Evolutionary conservation across 176 grass and related monocot genomes (phyloP), one percentile per base, ranked within the genome.

Genomic region (Zea luxurians): DNA sequence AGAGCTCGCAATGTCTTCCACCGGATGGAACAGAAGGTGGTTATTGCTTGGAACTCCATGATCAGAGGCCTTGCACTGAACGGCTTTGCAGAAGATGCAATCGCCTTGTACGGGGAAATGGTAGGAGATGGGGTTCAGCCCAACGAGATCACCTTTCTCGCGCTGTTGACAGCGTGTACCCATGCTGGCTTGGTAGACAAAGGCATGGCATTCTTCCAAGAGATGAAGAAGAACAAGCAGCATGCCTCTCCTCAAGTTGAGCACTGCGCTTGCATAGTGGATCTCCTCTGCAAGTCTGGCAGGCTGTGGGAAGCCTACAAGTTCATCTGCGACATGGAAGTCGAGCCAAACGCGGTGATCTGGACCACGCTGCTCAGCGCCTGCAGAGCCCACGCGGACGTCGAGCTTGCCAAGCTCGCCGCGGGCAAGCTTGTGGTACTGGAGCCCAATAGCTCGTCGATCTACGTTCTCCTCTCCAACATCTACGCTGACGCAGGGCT

Each of bases 41-140:
- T 91, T 8, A 75, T 97, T 50, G 68, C 86, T 73, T 93, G 93
- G 93, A 97, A 97, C 57, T 89, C 88, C 70, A 97, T 97, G 90
- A 97, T 93, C 67, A 89, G 81, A 46, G 90, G 88, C 64, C 75
- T 93, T 12, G 93, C 93, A 64, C 71, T 93, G 58, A 97, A 91
- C 21, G 90, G 93, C 20, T 88, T 91, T 6, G 88, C 93, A 71
- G 78, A 85, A 62, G 88, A 89, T 5, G 88, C 90, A 0, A 78
- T 89, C 62, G 1, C 37, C 52, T 62, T 91, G n/a, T 97, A 89
- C 2, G 4, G 75, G 61, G 74, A 63, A 37, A 93, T 97, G 93
- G 44, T 18, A 12, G 67, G 34, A 10, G 79, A 93, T 37, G 78
- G 62, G 37, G 64, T 93, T 36, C 78, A 85, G 48, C 93, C 90